Base-by-base conservation (phyloP, 2,329 filamentous ascomycete species). In the Calonectria hongkongensis region DNA sequence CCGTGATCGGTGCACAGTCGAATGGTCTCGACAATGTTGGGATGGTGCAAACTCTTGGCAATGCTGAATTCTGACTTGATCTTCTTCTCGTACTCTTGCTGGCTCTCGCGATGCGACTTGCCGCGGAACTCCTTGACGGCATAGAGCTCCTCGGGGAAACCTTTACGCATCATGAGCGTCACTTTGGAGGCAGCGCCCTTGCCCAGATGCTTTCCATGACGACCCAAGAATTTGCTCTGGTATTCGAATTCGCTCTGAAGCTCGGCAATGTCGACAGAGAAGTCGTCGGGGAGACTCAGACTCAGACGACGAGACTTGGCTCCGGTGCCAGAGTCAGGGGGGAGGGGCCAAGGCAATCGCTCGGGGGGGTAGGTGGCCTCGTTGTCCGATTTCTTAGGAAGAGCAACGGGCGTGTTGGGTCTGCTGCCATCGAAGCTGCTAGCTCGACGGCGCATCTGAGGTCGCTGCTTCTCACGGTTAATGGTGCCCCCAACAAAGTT, bases 61-160 rank as follows among this genome's bases (percentile, higher is more conserved):
- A 98, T 95, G 83, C 92, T 95, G 85, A 92, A 98, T 82, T 98
- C 95, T 1, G 94, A 96, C 84, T 96, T 97, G 86, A 98, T 94
- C 87, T 97, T 97, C 84, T 95, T 93, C 76, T 94, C 90, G 83
- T 97, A 97, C 64, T 97, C 94, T 36, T 91, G 89, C 74, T 90
- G 87, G 12, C 90, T 92, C 81, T 98, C 95, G 48, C 89, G 88
- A 41, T 89, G 88, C 43, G 92, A 92, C 83, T 94, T 94, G 75
- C 91, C 90, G 13, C 95, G 92, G 82, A 97, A 98, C 80, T 97
- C 94, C 85, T 98, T 98, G 78, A 97, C 95, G 0, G 95, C 95
- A 76, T 93, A 96, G 9, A 95, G 84, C 79, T 95, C 92, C 47
- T 87, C 87, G 6, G 88, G 85, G 71, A 86, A 89, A 39, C 92